phyloP scores from a whole-genome alignment of 2,329 filamentous ascomycete genomes.

The Dendrostoma leiphaemia region DNA sequence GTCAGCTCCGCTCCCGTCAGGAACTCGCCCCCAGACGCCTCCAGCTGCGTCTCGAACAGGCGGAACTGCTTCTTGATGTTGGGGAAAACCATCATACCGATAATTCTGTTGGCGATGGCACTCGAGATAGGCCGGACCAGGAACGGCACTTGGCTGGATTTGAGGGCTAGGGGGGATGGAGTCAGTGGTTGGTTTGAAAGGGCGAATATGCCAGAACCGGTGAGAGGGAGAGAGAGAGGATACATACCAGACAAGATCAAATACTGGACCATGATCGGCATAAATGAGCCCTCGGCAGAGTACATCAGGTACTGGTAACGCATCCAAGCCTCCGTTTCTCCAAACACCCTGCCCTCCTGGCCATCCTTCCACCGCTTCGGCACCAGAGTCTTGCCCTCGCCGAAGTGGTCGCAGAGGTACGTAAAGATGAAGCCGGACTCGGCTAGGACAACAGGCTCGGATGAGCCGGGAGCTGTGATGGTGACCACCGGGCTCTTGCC shows the following conservation, averaged over 20 bases:
- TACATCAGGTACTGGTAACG: conserved; percentile 71
- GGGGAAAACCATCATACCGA: conserved; percentile 42
- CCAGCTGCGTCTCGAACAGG: conserved; percentile 50
- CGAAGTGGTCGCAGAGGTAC: conserved; percentile 71
- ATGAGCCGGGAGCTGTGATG: conserved; percentile 45
- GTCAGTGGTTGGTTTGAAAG: conserved; percentile 42
- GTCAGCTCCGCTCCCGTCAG: conserved; percentile 49
- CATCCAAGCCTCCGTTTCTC: conserved; percentile 60
- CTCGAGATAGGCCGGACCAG: conserved; percentile 51
- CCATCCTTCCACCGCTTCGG: conserved; percentile 56
- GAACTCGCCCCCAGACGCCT: conserved; percentile 43
- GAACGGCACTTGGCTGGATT: conserved; percentile 47
- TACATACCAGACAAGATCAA: conserved; percentile 55
- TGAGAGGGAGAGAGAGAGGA: neutral
- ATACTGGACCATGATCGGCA: conserved; percentile 65
- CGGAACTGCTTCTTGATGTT: conserved; percentile 46
- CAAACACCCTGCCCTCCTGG: conserved; percentile 54
- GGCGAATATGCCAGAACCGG: conserved; percentile 23
- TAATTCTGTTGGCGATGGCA: conserved; percentile 42
- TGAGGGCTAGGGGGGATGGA: too few relatives aligned
- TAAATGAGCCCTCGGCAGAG: conserved; percentile 81
- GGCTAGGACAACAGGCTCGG: conserved; percentile 61
- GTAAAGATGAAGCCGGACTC: conserved; percentile 81
- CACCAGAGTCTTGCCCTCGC: conserved; percentile 43
- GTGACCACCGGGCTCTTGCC: conserved; percentile 83